Conservation (phyloP, 2,329 filamentous ascomycete species). For the Rhynchosporium secalis region DNA sequence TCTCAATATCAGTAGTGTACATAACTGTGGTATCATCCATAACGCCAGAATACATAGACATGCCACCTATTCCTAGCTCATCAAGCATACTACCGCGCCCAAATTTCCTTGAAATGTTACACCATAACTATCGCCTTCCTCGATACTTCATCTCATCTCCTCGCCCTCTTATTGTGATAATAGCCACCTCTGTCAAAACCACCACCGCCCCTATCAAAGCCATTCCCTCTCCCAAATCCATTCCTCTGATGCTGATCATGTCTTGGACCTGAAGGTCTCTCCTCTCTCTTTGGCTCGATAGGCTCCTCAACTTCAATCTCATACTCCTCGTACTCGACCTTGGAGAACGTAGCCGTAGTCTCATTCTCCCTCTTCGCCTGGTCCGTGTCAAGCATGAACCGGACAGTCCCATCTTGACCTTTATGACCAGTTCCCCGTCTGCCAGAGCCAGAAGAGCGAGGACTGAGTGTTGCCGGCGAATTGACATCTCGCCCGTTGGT, state of each 20-base stretch:
- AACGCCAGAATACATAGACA: constrained; percentile 3
- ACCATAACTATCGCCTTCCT: too few relatives aligned
- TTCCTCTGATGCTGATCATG: constrained; percentile 19
- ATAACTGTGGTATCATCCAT: constrained; percentile 21
- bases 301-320: constrained; percentile 74
- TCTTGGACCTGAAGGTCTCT: constrained; percentile 19
- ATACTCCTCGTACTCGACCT: constrained; percentile 73
- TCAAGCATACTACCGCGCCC: background rate
- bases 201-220: constrained; percentile 19
- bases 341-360: constrained; percentile 67
- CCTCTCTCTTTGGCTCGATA: constrained; percentile 30
- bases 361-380: constrained; percentile 71
- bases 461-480: constrained; percentile 38
- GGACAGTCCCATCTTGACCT: constrained; percentile 70
- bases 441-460: constrained; percentile 36
- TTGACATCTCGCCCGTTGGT: constrained; percentile 36
- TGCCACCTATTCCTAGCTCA: constrained; percentile 1
- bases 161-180: constrained; percentile 24
- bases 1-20: too few relatives aligned
- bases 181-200: constrained; percentile 13
- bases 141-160: constrained; percentile 1
- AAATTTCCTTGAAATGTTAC: background rate
- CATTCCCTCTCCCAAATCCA: constrained; percentile 23
- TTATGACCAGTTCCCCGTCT: constrained; percentile 29
- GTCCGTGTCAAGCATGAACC: constrained; percentile 84